Evolutionary conservation across 176 grass and related monocot species (phyloP), one percentile per base, ranked within the genome.

Genomic region (Ensete glaucum): DNA sequence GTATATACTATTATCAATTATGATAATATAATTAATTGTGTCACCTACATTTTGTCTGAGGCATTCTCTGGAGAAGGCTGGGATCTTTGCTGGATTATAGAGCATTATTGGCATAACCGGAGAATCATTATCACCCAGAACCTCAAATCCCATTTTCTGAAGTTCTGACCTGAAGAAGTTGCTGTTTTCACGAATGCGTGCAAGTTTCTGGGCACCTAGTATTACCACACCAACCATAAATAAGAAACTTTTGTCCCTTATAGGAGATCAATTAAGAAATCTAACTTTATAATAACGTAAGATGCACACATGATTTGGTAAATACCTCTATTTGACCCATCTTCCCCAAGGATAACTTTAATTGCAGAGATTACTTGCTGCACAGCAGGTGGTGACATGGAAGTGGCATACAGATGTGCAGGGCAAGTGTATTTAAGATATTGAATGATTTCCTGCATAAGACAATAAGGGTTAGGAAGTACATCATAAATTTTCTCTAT

Each of bases 81-180:
- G 95, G 69, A 99, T 93, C 88, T 99, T 91, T 81, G 88, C 95
- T 80, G 88, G 90, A 84, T 99, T 99, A 54, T 99, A 94, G 63
- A 99, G 86, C 95, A 99, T 99, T 75, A 99, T 94, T 55, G 95
- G 90, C 90, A 99, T 99, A 69, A 99, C 80, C 9, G 90, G 95
- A 12, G 90, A 94, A 52, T 94, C 90, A 78, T 99, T 87, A 68
- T 99, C 95, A 57, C 95, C 95, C 71, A 99, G 84, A 84, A 94
- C 90, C 55, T 94, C 90, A 67, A 99, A 99, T 11, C 95, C 95
- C 90, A 99, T 99, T 77, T 91, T 94, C 75, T 98, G 88, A 73
- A 98, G 90, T 59, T 98, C 90, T 49, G 86, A 91, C 26, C 90
- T 76, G 70, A 99, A 99, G 78, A 93, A 99, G 79, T 94, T 99